A percentile compares a stretch with the other conserved stretches of the same genome.
phyloP scores from a whole-genome alignment of 2,329 filamentous ascomycete genomes.

The Talaromyces sp. region DNA sequence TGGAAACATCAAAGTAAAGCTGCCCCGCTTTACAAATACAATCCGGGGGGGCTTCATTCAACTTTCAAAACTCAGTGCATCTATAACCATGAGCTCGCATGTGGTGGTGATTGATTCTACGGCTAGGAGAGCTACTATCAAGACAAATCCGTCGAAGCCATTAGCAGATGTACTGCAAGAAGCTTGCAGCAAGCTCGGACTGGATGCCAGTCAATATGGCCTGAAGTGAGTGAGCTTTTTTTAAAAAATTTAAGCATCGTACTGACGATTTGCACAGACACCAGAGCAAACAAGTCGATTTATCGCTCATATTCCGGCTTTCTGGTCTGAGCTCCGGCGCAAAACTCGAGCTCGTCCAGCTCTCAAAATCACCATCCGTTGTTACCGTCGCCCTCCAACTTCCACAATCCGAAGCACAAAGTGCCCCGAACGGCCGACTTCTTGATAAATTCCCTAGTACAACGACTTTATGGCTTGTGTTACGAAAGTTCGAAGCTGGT shows the following conservation, averaged over 20 bases:
- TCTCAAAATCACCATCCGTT: slow-evolving; percentile 77
- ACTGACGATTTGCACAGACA: slow-evolving; percentile 50
- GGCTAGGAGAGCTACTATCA: slow-evolving; percentile 72
- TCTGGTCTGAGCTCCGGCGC: slow-evolving; percentile 80
- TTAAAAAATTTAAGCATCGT: background rate
- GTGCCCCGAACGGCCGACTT: slow-evolving; percentile 63
- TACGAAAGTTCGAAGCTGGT: slow-evolving; percentile 84
- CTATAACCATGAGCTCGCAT: slow-evolving; percentile 69
- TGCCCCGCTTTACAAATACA: slow-evolving; percentile 24
- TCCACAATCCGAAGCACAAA: slow-evolving; percentile 64
- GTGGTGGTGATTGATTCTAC: slow-evolving; percentile 83
- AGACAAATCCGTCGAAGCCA: slow-evolving; percentile 76
- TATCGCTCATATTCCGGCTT: slow-evolving; percentile 78
- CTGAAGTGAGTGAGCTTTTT: slow-evolving; percentile 62
- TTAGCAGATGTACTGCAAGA: slow-evolving; percentile 82
- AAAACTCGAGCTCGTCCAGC: slow-evolving; percentile 85
- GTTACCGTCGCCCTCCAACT: slow-evolving; percentile 88
- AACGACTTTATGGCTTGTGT: slow-evolving; percentile 80
- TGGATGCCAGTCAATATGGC: slow-evolving; percentile 69
- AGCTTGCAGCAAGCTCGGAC: slow-evolving; percentile 77
- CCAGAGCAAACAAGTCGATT: slow-evolving; percentile 79
- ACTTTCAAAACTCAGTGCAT: background rate
- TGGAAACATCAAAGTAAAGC: background rate
- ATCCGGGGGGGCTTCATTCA: slow-evolving; percentile 12
- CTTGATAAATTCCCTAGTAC: slow-evolving; percentile 84